Base-by-base conservation (phyloP, 1,139 yeast species). In the Taiozyma sp. region DNA sequence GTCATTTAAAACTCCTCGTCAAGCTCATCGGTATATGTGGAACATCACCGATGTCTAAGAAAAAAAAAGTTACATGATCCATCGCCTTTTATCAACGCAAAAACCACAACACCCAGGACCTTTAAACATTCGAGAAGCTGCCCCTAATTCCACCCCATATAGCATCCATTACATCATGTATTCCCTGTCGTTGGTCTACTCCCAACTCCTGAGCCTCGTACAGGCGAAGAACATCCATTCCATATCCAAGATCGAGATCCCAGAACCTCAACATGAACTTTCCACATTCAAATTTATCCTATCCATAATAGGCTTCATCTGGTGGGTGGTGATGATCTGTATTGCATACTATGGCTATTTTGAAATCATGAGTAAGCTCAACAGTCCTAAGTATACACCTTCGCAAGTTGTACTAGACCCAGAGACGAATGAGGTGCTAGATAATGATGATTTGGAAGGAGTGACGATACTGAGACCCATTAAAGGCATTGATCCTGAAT, bases 401-500 rank as follows among this genome's bases (percentile, higher is more conserved):
- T 14, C 14, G n/a, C 29, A 45, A 2, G 45, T 48, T 2, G 19
- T 42, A 3, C 10, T 54, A 10, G 50, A 45, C 41, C 6, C 42
- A 7, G 43, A 24, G 19, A 40, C 43, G 9, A 45, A 50, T 13
- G 48, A 50, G 19, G 46, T 56, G 2, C 16, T 50, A 2, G 59
- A 57, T 41, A 35, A 53, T 6, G 59, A 60, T 7, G 53, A 59
- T 9, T 54, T 68, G 11, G 86, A 80, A 60, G 90, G 95, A 3
- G 96, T 90, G 9, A 80, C 93, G 2, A 87, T 90, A 43, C 66
- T 89, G 46, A 71, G 97, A 35, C 97, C 97, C 0, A 73, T 90
- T 50, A 87, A 88, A 61, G 97, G 97, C 6, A 71, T 88, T 28
- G 97, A 89, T 64, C 80, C 91, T 0, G 93, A 85, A 58, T 73